Conservation (phyloP, 2,329 filamentous ascomycete genomes). For the Penicillium sp. region DNA sequence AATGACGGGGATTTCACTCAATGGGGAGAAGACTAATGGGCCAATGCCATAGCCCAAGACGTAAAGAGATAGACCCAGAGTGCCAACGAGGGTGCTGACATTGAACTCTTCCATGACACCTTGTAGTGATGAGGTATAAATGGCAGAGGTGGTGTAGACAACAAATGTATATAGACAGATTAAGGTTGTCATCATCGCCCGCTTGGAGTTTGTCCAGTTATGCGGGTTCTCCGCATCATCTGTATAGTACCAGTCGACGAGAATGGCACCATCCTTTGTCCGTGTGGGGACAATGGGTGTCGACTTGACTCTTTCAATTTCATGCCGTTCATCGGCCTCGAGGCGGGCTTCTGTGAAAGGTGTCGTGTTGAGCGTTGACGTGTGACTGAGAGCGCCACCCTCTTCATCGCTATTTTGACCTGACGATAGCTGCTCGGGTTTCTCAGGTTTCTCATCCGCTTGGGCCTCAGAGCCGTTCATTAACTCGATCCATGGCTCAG, state of each 20-base stretch:
- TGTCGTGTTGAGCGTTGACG: constrained; percentile 13
- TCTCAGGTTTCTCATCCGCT: constrained; percentile 1
- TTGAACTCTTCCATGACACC: constrained; percentile 32
- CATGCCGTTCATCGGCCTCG: constrained; percentile 30
- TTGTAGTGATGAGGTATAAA: constrained; percentile 34
- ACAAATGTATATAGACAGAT: constrained; percentile 43
- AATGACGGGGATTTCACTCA: constrained; percentile 68
- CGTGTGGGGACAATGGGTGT: constrained; percentile 37
- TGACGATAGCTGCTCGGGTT: background rate
- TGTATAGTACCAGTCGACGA: constrained; percentile 40
- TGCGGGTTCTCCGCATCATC: constrained; percentile 34
- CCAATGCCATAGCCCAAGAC: constrained; percentile 59
- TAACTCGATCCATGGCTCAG: constrained; percentile 26
- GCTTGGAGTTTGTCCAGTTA: constrained; percentile 38
- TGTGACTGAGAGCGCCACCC: constrained; percentile 13
- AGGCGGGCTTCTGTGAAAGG: constrained; percentile 29
- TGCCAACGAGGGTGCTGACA: constrained; percentile 31
- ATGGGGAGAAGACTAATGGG: constrained; percentile 67
- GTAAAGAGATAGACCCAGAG: constrained; percentile 40
- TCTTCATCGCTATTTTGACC: background rate
- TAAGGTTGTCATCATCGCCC: constrained; percentile 25
- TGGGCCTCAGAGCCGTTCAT: constrained; percentile 11
- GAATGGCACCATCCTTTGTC: constrained; percentile 41
- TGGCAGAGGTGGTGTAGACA: constrained; percentile 41
- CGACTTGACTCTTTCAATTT: constrained; percentile 34